Evolutionary conservation across 176 grass and related monocot species (phyloP).

Genomic region (Zoysia japonica): DNA sequence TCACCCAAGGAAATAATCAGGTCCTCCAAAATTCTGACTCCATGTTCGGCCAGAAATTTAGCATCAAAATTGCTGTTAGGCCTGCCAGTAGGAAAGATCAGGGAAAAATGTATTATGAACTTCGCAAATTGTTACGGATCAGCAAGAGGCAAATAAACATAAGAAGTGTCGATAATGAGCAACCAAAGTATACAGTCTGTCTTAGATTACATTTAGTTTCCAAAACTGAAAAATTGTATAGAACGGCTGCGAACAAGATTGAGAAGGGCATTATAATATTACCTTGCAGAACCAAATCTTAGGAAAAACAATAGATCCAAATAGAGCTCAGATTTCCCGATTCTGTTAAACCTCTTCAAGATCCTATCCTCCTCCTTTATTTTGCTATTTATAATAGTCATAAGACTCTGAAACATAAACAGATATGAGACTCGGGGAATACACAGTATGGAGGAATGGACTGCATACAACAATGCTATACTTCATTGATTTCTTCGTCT

Average conservation of each 20-base stretch:
- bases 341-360: constrained; percentile 74
- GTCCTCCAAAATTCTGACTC: constrained; percentile 80
- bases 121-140: constrained; percentile 2
- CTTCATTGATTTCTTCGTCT: constrained; percentile 54
- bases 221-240: constrained; percentile 1
- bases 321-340: constrained; percentile 81
- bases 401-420: constrained; percentile 64
- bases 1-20: constrained; percentile 86
- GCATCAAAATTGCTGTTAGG: constrained; percentile 61
- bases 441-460: constrained; percentile 11
- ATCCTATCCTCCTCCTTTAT: constrained; percentile 71
- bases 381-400: constrained; percentile 54
- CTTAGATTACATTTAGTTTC: constrained; percentile 11
- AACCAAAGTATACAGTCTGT: not conserved
- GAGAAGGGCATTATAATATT: constrained; percentile 18
- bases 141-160: not conserved
- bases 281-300: constrained; percentile 90
- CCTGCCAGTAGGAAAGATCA: constrained; percentile 46
- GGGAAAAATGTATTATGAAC: constrained; percentile 31
- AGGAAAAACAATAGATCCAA: constrained; percentile 74
- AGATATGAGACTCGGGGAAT: constrained; percentile 25
- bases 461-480: constrained; percentile 37
- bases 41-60: constrained; percentile 69
- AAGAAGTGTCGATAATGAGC: not conserved
- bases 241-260: not conserved